Base-by-base conservation (phyloP, 164 flowering plant species). In the Magnolia officinalis region DNA sequence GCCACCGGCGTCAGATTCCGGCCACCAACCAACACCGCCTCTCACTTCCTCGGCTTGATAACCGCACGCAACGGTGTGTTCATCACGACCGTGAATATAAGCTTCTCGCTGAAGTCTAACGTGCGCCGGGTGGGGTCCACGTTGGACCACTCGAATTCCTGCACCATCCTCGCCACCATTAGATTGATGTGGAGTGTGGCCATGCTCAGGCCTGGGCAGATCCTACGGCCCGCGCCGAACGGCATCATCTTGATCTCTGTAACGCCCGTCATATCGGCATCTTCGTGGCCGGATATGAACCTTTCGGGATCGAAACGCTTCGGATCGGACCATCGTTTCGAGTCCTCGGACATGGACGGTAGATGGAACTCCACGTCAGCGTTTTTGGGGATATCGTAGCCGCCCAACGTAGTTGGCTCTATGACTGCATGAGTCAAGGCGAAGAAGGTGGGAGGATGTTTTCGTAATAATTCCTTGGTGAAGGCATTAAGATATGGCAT, bases 371-470 rank as follows among this genome's bases (percentile, higher is more conserved):
- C 99, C 2, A 96, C 89, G 74, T 85, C 90, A 1, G 79, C 83
- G 2, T 80, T 90, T 0, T 82, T 70, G 19, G 97, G 96, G 0
- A 96, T 85, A 55, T 94, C 97, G 74, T 89, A 96, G 0, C 97
- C 97, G 1, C 80, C 98, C 74, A 96, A 45, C n/a, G 61, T 92
- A 1, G 93, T 81, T 4, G 88, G 84, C 80, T 96, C 90, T 0
- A 80, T 84, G 4, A 78, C 98, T 2, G 98, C 91, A 74, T 96
- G 99, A 1, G 94, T 89, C 11, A 96, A 77, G 0, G 88, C 74
- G 29, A 96, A 89, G 77, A 89, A 89, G 0, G 99, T 92, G 0
- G 99, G 98, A 19, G 99, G 99, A 87, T 96, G 99, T 73, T 90
- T 94, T 0, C 99, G 87, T 6, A 96, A 76, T 1, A 91, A 55